These are phyloP conservation scores for Termitomyces eurrhizus DNA, from an alignment of 768 basidiomycete species.

Conservation along the genomic window DNA sequence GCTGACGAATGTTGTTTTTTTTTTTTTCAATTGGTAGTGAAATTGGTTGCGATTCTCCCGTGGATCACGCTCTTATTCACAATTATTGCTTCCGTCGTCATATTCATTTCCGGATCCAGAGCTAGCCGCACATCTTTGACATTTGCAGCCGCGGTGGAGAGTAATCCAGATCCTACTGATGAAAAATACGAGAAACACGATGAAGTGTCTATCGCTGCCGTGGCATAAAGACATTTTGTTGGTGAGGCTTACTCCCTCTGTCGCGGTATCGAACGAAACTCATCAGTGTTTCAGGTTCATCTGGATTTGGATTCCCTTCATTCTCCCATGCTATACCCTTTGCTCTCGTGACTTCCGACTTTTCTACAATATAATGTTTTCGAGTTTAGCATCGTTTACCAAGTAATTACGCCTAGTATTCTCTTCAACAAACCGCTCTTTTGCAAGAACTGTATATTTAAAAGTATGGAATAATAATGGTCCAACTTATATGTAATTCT, in stretches of 20 bases:
- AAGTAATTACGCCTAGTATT: no score
- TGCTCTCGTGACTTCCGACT: not conserved
- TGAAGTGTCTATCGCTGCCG: not conserved
- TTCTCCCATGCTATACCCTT: not conserved
- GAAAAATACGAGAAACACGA: conserved; percentile 4
- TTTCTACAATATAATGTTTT: not conserved
- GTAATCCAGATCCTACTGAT: not conserved
- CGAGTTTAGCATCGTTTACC: no score
- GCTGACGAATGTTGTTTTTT: not conserved
- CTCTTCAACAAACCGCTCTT: no score
- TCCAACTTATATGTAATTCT: no score
- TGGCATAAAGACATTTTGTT: not conserved
- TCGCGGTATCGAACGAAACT: not conserved
- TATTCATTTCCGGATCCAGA: conserved; percentile 27
- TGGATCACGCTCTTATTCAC: conserved; percentile 48
- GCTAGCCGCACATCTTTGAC: not conserved
- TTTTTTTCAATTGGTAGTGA: conserved; percentile 29
- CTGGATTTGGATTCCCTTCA: not conserved
- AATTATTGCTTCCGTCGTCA: conserved; percentile 29
- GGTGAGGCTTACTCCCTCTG: not conserved
- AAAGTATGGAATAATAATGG: no score
- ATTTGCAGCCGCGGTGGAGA: not conserved
- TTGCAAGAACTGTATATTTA: no score
- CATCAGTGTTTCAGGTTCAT: not conserved
- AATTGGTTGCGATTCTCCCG: conserved; percentile 44